Conservation (phyloP, 352 stramenopile genomes). For the Phytophthora pluvialis region DNA sequence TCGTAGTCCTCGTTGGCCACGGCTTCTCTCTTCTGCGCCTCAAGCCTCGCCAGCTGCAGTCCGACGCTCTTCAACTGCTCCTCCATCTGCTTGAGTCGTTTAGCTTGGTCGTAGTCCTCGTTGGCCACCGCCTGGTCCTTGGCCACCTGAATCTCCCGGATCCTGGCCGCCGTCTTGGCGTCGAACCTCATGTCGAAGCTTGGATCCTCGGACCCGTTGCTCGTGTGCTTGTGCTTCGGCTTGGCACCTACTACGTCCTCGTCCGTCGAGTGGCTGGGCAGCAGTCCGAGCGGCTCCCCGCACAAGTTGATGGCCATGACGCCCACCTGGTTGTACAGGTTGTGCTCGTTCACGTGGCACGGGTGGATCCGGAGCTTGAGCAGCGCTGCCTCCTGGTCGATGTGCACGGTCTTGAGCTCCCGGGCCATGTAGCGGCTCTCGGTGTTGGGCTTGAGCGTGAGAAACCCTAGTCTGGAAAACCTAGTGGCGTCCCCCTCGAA, state of each 20-base stretch:
- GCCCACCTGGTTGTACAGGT: constrained; percentile 92
- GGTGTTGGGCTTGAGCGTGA: constrained; percentile 85
- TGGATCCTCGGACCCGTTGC: constrained; percentile 50
- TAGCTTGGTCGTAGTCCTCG: constrained; percentile 93
- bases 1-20: constrained; percentile 94
- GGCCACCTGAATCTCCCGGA: constrained; percentile 89
- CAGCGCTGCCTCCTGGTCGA: constrained; percentile 84
- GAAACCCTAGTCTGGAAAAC: constrained; percentile 86
- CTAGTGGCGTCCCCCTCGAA: constrained; percentile 47
- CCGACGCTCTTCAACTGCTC: constrained; percentile 92
- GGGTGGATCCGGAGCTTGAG: constrained; percentile 91
- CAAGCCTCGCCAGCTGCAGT: constrained; percentile 84
- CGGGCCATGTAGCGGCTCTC: constrained; percentile 87
- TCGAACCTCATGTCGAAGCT: constrained; percentile 92
- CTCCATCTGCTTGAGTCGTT: constrained; percentile 82
- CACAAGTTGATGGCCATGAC: constrained; percentile 91
- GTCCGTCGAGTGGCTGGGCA: constrained; percentile 61
- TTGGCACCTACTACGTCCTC: constrained; percentile 34
- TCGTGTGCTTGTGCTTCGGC: constrained; percentile 30
- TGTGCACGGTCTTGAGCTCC: constrained; percentile 94
- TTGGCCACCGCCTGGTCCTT: constrained; percentile 85
- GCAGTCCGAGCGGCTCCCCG: constrained; percentile 59
- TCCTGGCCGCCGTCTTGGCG: constrained; percentile 84
- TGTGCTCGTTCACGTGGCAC: constrained; percentile 91
- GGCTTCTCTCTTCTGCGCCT: constrained; percentile 88